These are phyloP conservation scores for Amaranthus tricolor DNA, from an alignment of 179 eudicot genomes.

Conservation along the genomic window DNA sequence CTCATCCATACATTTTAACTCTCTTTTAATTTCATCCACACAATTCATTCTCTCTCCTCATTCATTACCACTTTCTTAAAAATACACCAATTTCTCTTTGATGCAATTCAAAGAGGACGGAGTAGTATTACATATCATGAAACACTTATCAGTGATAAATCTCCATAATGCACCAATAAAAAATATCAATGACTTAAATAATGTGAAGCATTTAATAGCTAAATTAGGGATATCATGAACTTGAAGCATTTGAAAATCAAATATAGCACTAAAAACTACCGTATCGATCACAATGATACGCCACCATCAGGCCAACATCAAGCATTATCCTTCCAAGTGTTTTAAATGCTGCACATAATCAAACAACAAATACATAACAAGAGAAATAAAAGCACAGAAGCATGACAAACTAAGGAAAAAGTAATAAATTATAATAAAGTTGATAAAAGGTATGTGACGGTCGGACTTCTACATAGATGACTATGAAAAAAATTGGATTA, in stretches of 20 bases:
- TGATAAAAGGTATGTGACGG: constrained; percentile 7
- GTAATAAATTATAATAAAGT: not conserved
- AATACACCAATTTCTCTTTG: too few relatives aligned
- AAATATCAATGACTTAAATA: constrained; percentile 1
- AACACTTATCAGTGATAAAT: not conserved
- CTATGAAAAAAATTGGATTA: not conserved
- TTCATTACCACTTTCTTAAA: too few relatives aligned
- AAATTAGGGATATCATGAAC: not conserved
- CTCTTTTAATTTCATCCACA: too few relatives aligned
- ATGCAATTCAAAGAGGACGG: too few relatives aligned
- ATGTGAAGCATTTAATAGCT: not conserved
- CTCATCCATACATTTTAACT: too few relatives aligned
- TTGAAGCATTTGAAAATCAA: not conserved
- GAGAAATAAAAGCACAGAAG: not conserved
- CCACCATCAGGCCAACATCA: constrained; percentile 81
- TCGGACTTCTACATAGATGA: not conserved
- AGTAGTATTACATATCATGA: not conserved
- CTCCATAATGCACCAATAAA: not conserved
- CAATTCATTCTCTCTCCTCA: too few relatives aligned
- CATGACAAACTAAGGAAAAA: not conserved
- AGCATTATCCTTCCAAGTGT: constrained; percentile 86
- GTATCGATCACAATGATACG: constrained; percentile 84
- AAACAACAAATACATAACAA: constrained; percentile 6
- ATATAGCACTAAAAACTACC: constrained; percentile 37
- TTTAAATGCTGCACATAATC: constrained; percentile 63